Evolutionary conservation across 2,329 filamentous ascomycete species (phyloP).

Genomic region (Chalara sp.): DNA sequence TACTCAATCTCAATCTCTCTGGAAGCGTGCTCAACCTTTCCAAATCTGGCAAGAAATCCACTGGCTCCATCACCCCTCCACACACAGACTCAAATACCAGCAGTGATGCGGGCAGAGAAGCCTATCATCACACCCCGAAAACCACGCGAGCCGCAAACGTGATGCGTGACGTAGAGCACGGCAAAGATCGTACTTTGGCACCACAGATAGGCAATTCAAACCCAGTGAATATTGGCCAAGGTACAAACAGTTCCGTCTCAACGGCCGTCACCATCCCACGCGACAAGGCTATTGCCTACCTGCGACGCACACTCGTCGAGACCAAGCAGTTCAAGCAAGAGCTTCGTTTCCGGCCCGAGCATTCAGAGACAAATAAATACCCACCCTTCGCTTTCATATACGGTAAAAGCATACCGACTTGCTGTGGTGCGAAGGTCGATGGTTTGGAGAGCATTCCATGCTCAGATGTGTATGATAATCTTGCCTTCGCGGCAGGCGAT

Average conservation of each 20-base stretch:
- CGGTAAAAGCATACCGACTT: slow-evolving; percentile 79
- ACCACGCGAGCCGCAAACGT: slow-evolving; percentile 20
- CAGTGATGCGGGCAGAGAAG: slow-evolving; percentile 14
- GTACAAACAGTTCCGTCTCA: slow-evolving; percentile 22
- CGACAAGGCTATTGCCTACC: slow-evolving; percentile 49
- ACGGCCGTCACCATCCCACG: slow-evolving; percentile 26
- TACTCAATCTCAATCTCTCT: slow-evolving; percentile 29
- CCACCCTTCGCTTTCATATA: slow-evolving; percentile 81
- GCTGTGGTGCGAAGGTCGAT: slow-evolving; percentile 71
- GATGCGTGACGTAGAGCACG: slow-evolving; percentile 15
- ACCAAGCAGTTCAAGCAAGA: slow-evolving; percentile 71
- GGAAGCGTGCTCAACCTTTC: slow-evolving; percentile 25
- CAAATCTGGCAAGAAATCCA: slow-evolving; percentile 20
- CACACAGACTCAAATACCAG: slow-evolving; percentile 4
- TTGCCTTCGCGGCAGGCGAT: slow-evolving; percentile 82
- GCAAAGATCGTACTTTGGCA: slow-evolving; percentile 23
- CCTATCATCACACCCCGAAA: slow-evolving; percentile 14
- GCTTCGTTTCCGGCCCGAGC: slow-evolving; percentile 52
- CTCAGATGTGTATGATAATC: slow-evolving; percentile 75
- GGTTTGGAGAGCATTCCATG: slow-evolving; percentile 67
- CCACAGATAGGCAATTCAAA: slow-evolving; percentile 22
- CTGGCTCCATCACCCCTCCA: slow-evolving; percentile 10
- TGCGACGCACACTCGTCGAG: slow-evolving; percentile 65
- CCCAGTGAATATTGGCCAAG: slow-evolving; percentile 16
- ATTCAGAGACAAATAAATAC: slow-evolving; percentile 63